Evolutionary conservation across 2,329 filamentous ascomycete genomes (phyloP), one percentile per base, ranked within the genome.

Genomic region (Chrysosporium keratinophilum): DNA sequence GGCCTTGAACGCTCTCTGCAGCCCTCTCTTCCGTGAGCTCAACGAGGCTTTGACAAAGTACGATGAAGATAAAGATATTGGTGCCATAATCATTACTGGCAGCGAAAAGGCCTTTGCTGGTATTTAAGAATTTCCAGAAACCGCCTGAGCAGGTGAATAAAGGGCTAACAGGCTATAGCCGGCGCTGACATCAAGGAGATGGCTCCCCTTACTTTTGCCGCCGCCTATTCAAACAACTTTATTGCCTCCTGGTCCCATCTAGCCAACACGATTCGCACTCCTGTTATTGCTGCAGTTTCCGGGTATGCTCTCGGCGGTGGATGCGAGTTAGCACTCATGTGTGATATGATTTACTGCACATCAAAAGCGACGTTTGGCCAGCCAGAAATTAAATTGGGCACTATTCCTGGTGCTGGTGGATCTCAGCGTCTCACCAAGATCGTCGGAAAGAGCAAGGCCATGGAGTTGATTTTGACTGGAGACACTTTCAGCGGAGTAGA

Each of bases 131-230:
- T 4, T 12, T 35, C 46, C 6, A n/a, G n/a, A 47, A 34, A n/a
- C 10, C 14, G 40, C n/a, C 17, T 11, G 17, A 33, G 11, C 20
- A 11, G 35, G 11, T 47, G 42, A 35, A 20, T 31, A 6, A 23
- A 37, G 4, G 14, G n/a, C 34, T 20, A 46, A 55, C 56, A 39
- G 42, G 31, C 43, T 37, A 51, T 64, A 68, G 91, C 93, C 43
- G 93, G 93, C 50, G 93, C 93, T 57, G 93, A 98, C 71, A 98
- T 98, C 76, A 97, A 97, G 73, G 93, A 98, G 73, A 98, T 98
- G 93, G 87, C 88, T 31, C 84, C 88, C 57, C 81, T 96, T 39
- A 90, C 84, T 53, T 98, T 98, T 73, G 81, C 87, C 58, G 76
- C 84, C 60, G 91, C 93, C 39, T 97, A 96, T 75, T 86, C 82